phyloP scores from a whole-genome alignment of 306 rosid genomes.

The Prinsepia uniflora region DNA sequence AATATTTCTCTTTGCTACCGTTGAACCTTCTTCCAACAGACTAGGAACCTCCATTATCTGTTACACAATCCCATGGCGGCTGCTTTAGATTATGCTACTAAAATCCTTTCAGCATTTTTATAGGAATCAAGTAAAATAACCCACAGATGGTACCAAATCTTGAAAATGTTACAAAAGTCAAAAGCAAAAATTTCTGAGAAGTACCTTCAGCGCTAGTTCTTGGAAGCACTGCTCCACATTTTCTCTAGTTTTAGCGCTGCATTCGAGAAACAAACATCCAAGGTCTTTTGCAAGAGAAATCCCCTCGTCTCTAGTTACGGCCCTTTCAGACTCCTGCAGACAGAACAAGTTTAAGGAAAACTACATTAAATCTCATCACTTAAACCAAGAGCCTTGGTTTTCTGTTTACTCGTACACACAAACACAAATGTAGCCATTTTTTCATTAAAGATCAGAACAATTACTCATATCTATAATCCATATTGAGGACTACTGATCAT shows the following conservation, averaged over 20 bases:
- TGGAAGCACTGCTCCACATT: conserved; percentile 85
- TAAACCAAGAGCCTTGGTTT: neutral
- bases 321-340: conserved; percentile 79
- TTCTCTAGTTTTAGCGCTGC: conserved; percentile 93
- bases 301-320: conserved; percentile 89
- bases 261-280: conserved; percentile 80
- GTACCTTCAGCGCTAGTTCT: conserved; percentile 87
- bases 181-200: neutral
- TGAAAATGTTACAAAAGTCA: no score
- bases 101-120: neutral
- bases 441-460: neutral
- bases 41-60: conserved; percentile 94
- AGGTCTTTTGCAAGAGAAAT: conserved; percentile 71
- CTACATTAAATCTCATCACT: neutral
- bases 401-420: neutral
- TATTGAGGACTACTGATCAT: neutral
- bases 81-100: neutral
- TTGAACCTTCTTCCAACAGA: conserved; percentile 84
- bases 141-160: neutral
- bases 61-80: conserved; percentile 9
- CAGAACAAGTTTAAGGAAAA: neutral
- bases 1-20: conserved; percentile 50
- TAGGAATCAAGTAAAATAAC: neutral
- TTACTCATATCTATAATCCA: no score
- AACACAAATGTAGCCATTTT: no score